Evolutionary conservation across 1,284 basidiomycete species (phyloP), one percentile per base, ranked within the genome.

Genomic region (Agaricales sp.): DNA sequence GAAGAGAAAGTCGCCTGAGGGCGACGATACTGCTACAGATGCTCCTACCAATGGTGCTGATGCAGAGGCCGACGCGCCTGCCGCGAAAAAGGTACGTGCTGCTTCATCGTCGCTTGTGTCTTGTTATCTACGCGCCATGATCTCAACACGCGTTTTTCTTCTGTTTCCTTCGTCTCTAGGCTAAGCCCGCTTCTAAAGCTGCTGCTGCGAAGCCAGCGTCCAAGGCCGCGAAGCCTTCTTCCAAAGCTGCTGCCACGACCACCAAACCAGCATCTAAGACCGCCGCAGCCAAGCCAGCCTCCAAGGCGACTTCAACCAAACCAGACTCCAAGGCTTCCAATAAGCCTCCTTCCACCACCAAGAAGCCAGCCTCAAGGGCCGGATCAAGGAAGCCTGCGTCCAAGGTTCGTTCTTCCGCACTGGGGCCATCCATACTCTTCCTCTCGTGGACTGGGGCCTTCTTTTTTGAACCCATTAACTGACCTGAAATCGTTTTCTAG

Each of bases 1-100:
- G 61, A 84, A 86, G 63, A 74, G 82, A 57, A 71, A 78, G 60
- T 61, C 61, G 11, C 68, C 71, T 22, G 70, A 69, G 50, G 61
- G 67, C 38, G 62, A 69, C 11, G 11, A 8, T 8, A n/a, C 8
- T 8, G n/a, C 8, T 8, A n/a, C n/a, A 21, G 67, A 67, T 47
- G 61, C 64, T 45, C 57, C 59, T 4, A 62, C 62, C 46, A 61
- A 54, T 4, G 63, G 59, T 37, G 63, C 59, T n/a, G 57, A 51
- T 13, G 62, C 58, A 24, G 63, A 61, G 14, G 61, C 49, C 25
- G 62, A 63, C n/a, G 58, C 47, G 2, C 41, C 44, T 3, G 51
- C 47, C 11, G 65, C 72, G 2, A 80, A 80, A 63, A 80, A 77
- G 70, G 78, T 75, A 46, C 44, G 61, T 60, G 35, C 39, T 49